Conservation (phyloP, 2,329 filamentous ascomycete genomes). For the Calonectria multiphialidica region DNA sequence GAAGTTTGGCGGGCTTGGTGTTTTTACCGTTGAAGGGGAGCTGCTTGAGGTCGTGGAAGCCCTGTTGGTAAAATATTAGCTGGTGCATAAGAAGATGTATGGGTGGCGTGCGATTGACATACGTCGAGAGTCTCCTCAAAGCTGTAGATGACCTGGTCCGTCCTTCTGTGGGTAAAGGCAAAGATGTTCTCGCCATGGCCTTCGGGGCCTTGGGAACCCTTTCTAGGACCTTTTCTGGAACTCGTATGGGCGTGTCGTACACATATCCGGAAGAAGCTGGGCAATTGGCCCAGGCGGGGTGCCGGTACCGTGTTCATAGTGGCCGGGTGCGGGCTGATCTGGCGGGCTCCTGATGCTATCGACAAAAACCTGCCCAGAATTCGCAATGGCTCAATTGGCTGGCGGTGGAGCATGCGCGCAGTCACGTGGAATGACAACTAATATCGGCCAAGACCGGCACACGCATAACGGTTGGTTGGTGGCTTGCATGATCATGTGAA, state of each 20-base stretch:
- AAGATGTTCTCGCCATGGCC: slow-evolving; percentile 70
- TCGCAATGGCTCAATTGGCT: slow-evolving; percentile 17
- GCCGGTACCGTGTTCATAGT: slow-evolving; percentile 53
- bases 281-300: slow-evolving; percentile 56
- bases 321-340: slow-evolving; percentile 38
- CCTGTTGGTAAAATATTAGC: slow-evolving; percentile 40
- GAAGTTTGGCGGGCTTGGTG: slow-evolving; percentile 70
- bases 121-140: slow-evolving; percentile 61
- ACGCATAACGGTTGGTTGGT: not conserved
- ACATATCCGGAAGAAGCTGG: slow-evolving; percentile 55
- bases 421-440: slow-evolving; percentile 40
- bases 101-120: slow-evolving; percentile 33
- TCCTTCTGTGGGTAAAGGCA: slow-evolving; percentile 64
- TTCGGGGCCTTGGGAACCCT: slow-evolving; percentile 45
- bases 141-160: slow-evolving; percentile 66
- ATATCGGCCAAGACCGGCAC: slow-evolving; percentile 14
- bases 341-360: slow-evolving; percentile 32
- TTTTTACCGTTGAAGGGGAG: slow-evolving; percentile 78
- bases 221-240: slow-evolving; percentile 35
- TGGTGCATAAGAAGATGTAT: not conserved
- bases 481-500: slow-evolving; percentile 38
- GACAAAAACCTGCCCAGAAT: slow-evolving; percentile 39
- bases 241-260: slow-evolving; percentile 53
- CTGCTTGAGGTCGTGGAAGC: slow-evolving; percentile 63
- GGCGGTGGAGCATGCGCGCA: slow-evolving; percentile 32